phyloP scores from a whole-genome alignment of 768 basidiomycete species.

The Amanita pseudoporphyria region DNA sequence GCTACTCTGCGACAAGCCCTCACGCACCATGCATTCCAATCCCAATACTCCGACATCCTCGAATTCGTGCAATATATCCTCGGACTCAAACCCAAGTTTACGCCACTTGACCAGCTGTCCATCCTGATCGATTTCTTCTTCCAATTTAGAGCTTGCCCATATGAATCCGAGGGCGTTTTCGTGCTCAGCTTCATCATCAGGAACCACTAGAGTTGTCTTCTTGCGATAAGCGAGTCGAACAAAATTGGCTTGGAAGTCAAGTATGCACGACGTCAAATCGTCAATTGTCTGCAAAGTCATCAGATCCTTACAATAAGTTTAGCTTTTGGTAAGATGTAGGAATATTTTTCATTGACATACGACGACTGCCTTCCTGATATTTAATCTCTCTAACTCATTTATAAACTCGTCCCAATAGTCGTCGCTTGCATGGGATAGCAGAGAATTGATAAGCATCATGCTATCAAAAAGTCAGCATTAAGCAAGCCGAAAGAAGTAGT shows the following conservation, averaged over 20 bases:
- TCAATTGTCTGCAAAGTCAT: slow-evolving; percentile 79
- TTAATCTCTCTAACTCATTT: slow-evolving; percentile 61
- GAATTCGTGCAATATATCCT: slow-evolving; percentile 71
- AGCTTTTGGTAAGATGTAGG: not conserved
- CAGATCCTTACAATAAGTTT: slow-evolving; percentile 41
- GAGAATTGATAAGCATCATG: slow-evolving; percentile 85
- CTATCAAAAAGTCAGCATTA: slow-evolving; percentile 25
- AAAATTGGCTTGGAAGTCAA: slow-evolving; percentile 85
- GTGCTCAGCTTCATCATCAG: slow-evolving; percentile 51
- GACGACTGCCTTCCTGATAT: slow-evolving; percentile 74
- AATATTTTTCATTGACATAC: slow-evolving; percentile 34
- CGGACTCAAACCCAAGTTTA: slow-evolving; percentile 67
- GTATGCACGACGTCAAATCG: slow-evolving; percentile 73
- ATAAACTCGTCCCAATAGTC: slow-evolving; percentile 73
- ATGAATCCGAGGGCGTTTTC: slow-evolving; percentile 49
- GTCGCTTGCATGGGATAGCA: slow-evolving; percentile 73
- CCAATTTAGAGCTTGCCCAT: slow-evolving; percentile 54
- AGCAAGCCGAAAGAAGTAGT: not conserved
- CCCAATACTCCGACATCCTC: slow-evolving; percentile 72
- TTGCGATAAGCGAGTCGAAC: slow-evolving; percentile 70
- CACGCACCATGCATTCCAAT: slow-evolving; percentile 66
- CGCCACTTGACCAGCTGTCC: slow-evolving; percentile 59
- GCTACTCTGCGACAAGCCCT: not conserved
- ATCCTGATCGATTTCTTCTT: slow-evolving; percentile 39
- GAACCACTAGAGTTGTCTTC: slow-evolving; percentile 72